Evolutionary conservation across 352 stramenopile genomes (phyloP).

Genomic region (Phytophthora tentaculata): DNA sequence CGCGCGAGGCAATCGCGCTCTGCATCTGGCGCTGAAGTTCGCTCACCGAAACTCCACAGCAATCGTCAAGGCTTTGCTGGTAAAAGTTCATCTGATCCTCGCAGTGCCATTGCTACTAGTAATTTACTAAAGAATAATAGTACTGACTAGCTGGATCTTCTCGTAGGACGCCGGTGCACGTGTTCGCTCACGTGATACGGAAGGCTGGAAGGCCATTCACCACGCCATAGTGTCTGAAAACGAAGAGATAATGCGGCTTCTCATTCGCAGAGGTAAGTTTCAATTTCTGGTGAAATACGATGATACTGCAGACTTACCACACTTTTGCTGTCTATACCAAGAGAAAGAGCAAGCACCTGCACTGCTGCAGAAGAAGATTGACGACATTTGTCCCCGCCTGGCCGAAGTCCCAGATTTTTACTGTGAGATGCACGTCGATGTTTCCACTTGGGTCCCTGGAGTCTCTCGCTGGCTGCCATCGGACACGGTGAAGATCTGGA

Average conservation of each 20-base stretch:
- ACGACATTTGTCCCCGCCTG: constrained; percentile 50
- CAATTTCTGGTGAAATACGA: not conserved
- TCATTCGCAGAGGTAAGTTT: constrained; percentile 49
- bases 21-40: constrained; percentile 77
- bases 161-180: constrained; percentile 59
- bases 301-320: constrained; percentile 2
- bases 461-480: constrained; percentile 74
- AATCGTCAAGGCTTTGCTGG: constrained; percentile 65
- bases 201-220: constrained; percentile 73
- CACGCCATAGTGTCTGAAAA: constrained; percentile 67
- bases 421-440: constrained; percentile 66
- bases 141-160: not conserved
- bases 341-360: constrained; percentile 68
- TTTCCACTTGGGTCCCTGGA: constrained; percentile 76
- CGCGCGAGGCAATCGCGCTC: constrained; percentile 58
- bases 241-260: constrained; percentile 62
- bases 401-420: constrained; percentile 66
- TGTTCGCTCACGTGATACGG: constrained; percentile 62
- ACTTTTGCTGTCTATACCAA: constrained; percentile 10
- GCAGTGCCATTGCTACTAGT: no score
- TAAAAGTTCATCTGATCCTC: constrained; percentile 19
- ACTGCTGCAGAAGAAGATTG: constrained; percentile 61
- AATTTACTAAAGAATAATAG: not conserved
- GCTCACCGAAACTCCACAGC: constrained; percentile 56
- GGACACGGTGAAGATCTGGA: constrained; percentile 82